These are phyloP conservation scores for Amphibolis antarctica DNA, from an alignment of 106 monocot species.

Conservation along the genomic window DNA sequence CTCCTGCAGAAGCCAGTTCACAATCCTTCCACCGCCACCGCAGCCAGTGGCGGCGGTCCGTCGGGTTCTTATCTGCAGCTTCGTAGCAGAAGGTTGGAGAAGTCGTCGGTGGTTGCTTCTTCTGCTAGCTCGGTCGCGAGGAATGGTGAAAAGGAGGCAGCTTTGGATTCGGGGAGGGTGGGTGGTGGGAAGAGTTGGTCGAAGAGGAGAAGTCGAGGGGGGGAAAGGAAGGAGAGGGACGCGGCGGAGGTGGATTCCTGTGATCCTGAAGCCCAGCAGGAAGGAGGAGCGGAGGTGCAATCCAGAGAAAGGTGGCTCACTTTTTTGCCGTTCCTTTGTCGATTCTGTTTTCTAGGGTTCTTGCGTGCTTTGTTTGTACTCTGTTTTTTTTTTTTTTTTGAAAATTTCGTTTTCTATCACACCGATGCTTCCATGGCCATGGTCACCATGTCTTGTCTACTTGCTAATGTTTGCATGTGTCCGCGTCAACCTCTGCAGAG, in stretches of 20 bases:
- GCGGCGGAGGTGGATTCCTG: constrained; percentile 6
- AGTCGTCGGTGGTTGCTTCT: constrained; percentile 7
- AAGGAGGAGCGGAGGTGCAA: constrained; percentile 1
- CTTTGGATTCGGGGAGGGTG: not conserved
- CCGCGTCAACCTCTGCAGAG: too few species aligned
- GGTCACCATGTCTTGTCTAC: too few species aligned
- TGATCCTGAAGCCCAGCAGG: not conserved
- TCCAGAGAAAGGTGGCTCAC: not conserved
- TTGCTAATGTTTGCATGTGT: too few species aligned
- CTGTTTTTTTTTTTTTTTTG: too few species aligned
- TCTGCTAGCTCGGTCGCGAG: not conserved
- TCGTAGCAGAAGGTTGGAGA: constrained; percentile 63
- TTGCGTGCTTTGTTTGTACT: too few species aligned
- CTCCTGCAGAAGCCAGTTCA: constrained; percentile 7
- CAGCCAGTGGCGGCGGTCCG: not conserved
- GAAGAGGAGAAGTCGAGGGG: not conserved
- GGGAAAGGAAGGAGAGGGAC: not conserved
- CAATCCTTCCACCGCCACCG: not conserved
- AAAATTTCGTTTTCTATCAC: too few species aligned
- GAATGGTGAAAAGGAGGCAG: not conserved
- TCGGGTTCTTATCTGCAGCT: constrained; percentile 28
- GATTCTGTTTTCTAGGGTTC: constrained; percentile 2
- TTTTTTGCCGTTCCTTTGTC: not conserved
- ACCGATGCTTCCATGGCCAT: too few species aligned
- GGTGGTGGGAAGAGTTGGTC: not conserved